Conservation (phyloP, 1,284 basidiomycete genomes). For the Ustilago nuda region DNA sequence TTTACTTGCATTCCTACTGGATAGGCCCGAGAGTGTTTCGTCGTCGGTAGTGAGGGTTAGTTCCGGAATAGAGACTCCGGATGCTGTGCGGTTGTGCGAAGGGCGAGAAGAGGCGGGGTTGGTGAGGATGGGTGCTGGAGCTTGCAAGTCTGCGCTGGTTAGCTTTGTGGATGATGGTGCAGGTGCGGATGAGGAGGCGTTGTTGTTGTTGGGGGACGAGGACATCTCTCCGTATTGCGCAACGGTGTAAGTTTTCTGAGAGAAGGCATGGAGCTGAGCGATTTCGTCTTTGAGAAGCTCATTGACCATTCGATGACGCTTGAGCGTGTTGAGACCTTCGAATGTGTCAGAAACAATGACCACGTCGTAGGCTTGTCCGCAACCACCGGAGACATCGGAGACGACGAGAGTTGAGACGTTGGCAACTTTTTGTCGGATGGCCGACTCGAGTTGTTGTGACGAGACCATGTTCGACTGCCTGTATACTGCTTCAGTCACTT, state of each 20-base stretch:
- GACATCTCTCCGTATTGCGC: conserved; percentile 51
- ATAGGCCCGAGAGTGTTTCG: conserved; percentile 43
- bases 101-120: neutral
- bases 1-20: conserved; percentile 28
- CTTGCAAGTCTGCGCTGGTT: conserved; percentile 25
- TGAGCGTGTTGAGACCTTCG: conserved; percentile 63
- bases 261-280: conserved; percentile 71
- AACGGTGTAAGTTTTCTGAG: conserved; percentile 68
- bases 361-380: conserved; percentile 68
- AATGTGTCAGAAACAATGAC: conserved; percentile 67
- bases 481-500: neutral
- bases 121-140: conserved; percentile 39
- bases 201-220: conserved; percentile 1
- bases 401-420: conserved; percentile 63
- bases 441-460: conserved; percentile 64
- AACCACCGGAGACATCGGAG: conserved; percentile 68
- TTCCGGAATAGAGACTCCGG: conserved; percentile 63
- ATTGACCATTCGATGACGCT: conserved; percentile 69
- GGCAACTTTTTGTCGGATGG: conserved; percentile 64
- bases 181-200: conserved; percentile 6
- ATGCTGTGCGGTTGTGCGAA: conserved; percentile 59
- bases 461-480: conserved; percentile 52
- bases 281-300: conserved; percentile 71
- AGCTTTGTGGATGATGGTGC: conserved; percentile 24
- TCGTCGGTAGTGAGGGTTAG: conserved; percentile 66